Evolutionary conservation across 2,329 filamentous ascomycete genomes (phyloP), one percentile per base, ranked within the genome.

Genomic region (Fusarium chuoi): DNA sequence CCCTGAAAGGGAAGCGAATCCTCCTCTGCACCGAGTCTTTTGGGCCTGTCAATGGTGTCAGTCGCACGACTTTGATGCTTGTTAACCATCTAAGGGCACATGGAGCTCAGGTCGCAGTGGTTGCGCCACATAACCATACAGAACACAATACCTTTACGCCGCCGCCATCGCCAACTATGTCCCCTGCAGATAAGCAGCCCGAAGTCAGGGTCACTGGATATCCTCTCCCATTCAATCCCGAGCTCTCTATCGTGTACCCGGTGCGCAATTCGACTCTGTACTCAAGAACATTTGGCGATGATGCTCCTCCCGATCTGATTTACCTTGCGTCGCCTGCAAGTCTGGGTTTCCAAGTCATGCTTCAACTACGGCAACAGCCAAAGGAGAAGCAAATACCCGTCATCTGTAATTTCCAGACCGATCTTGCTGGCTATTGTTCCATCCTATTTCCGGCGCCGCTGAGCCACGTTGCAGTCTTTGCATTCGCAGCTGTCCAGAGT

Each of bases 11-110:
- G 15, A 91, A 90, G 80, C 88, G 87, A 70, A 86, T 93, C 69
- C 82, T 93, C 13, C 86, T 93, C 13, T 92, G 91, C 70, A 93
- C 91, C 20, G 92, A 93, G 79, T 93, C 91, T 2, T 91, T 93
- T 65, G 91, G 91, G 7, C 91, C 91, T 0, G 90, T 93, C 78
- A 93, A 93, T 78, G 91, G 92, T n/a, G 91, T 93, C 51, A 92
- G 89, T 76, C 87, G 91, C 69, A 93, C 91, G 9, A 93, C 92
- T 1, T 84, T 91, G 75, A 92, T 90, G 84, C 86, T 93, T 58
- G 89, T 93, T 61, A 89, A 90, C 78, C 91, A 93, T 73, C 84
- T 93, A 26, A 87, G 90, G 63, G 83, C 83, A n/a, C 84, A 93
- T 74, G 91, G 90, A 26, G 90, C 88, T 17, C 85, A 90, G 24